Base-by-base conservation (phyloP, 768 basidiomycete species). In the Kwoniella pini region DNA sequence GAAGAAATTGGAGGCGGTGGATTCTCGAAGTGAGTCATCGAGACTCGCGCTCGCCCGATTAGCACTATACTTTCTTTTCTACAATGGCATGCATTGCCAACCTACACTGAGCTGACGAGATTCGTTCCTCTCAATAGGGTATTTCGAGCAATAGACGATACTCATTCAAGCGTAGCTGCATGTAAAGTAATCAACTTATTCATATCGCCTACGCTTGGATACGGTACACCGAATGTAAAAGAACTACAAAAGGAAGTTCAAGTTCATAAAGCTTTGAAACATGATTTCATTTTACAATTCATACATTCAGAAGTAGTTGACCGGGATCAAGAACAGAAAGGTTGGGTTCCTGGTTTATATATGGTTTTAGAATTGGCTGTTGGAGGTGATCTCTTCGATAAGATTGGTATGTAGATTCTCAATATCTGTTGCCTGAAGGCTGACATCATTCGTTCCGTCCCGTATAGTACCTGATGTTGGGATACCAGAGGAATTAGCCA, bases 361-460 rank as follows among this genome's bases (percentile, higher is more conserved):
- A 91, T 99, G 84, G 80, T 97, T 19, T 80, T 99, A 70, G 96
- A 98, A 76, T 81, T 95, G 31, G 96, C 95, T 0, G 86, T 86
- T 1, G 94, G 93, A 21, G 96, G 96, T 0, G 96, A 98, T 78
- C 80, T 99, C 30, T 99, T 99, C 77, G 96, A 99, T 79, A 99
- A 97, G 82, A 99, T 99, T 52, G 90, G 95, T 95, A 71, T 42
- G 88, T 77, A 26, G 12, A 11, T 48, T 51, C 22, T 40, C 24
- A n/a, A n/a, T n/a, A n/a, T n/a, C n/a, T n/a, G n/a, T n/a, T n/a
- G n/a, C n/a, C n/a, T n/a, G n/a, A n/a, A n/a, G n/a, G n/a, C 54
- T 60, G 26, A 31, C 39, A 13, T 36, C 49, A 50, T 27, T 26
- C 36, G 4, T 10, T 19, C n/a, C 21, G 11, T 12, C 15, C 9